Percentiles rank a stretch among this genome's conserved stretches.
phyloP scores from a whole-genome alignment of 805 yeast species.

The Kluyveromyces dobzhanskii region DNA sequence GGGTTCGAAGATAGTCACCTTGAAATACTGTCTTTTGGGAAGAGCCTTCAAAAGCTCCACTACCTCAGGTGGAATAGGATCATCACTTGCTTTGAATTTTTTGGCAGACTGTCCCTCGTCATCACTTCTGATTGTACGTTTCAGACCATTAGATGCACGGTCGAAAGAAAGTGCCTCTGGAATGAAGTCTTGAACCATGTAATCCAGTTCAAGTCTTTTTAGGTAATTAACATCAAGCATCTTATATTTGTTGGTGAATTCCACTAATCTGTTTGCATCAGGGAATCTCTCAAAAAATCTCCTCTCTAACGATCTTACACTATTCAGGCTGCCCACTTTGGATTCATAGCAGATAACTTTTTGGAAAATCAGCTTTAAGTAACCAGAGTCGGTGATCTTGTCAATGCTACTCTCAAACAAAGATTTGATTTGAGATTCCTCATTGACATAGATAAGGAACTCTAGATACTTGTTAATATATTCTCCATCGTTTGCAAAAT shows the following conservation, averaged over 20 bases:
- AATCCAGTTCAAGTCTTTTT: slow-evolving; percentile 30
- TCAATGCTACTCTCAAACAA: slow-evolving; percentile 72
- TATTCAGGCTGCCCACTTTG: slow-evolving; percentile 58
- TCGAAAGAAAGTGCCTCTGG: background rate
- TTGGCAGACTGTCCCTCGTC: slow-evolving; percentile 4
- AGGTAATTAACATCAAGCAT: slow-evolving; percentile 29
- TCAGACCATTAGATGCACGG: background rate
- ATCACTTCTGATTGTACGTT: slow-evolving; percentile 1
- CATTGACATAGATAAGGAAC: slow-evolving; percentile 59
- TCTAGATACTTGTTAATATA: slow-evolving; percentile 64
- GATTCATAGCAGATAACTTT: slow-evolving; percentile 62
- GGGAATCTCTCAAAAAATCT: slow-evolving; percentile 63
- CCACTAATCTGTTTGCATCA: slow-evolving; percentile 34
- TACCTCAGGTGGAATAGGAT: slow-evolving; percentile 20
- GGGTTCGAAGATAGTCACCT: slow-evolving; percentile 25
- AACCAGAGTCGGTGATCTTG: slow-evolving; percentile 28
- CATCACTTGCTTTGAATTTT: slow-evolving; percentile 2
- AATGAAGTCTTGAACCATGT: slow-evolving; percentile 15
- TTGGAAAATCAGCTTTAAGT: slow-evolving; percentile 42
- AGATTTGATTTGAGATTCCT: slow-evolving; percentile 68
- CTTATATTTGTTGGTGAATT: slow-evolving; percentile 32
- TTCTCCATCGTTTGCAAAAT: slow-evolving; percentile 42
- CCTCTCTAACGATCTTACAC: slow-evolving; percentile 56
- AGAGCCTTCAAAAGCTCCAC: slow-evolving; percentile 20
- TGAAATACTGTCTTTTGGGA: slow-evolving; percentile 29